Base-by-base conservation (phyloP, 331 rosid species). In the Telfairia occidentalis region DNA sequence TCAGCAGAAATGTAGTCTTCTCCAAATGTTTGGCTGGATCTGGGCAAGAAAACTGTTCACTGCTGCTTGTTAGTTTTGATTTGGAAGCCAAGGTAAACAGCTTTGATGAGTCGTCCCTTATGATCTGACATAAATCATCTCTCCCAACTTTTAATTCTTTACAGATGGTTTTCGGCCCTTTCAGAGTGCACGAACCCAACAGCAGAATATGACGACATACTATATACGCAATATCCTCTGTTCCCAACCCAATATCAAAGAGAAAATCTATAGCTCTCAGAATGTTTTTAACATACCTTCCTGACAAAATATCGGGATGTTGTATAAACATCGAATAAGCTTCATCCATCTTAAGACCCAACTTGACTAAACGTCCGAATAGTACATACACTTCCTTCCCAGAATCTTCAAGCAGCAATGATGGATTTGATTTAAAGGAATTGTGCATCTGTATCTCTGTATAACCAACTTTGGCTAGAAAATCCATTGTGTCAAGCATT, bases 1-100 rank as follows among this genome's bases (percentile, higher is more conserved):
- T 82, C 81, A 82, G 8, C 89, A 92, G 83, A 86, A 92, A 92
- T 18, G 77, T 75, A 52, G 82, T 84, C 81, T 90, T 90, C 71
- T 86, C 89, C 58, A 85, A 24, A 73, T 82, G 78, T 21, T 73
- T 80, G 18, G 37, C 71, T 5, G 84, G 89, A 76, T 75, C 82
- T 34, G 30, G 48, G 69, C 40, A 19, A 26, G 54, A 37, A 19
- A 23, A 35, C 70, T 60, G 86, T 66, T 71, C 79, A 29, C 45
- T 9, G 76, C 69, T 80, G 76, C 69, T 80, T 76, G 71, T 81
- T 24, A 43, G 55, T 55, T 82, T 75, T 7, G 34, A 70, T 73
- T 82, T 89, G 4, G 85, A 83, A 19, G 88, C 91, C 80, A 84
- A 58, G 28, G 74, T 80, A 32, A 90, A 76, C 55, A 90, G 81